Percentiles rank a stretch among this genome's conserved stretches.
Evolutionary conservation across 495 filamentous ascomycete species (phyloP).

Genomic region (Aspergillus avenaceus): DNA sequence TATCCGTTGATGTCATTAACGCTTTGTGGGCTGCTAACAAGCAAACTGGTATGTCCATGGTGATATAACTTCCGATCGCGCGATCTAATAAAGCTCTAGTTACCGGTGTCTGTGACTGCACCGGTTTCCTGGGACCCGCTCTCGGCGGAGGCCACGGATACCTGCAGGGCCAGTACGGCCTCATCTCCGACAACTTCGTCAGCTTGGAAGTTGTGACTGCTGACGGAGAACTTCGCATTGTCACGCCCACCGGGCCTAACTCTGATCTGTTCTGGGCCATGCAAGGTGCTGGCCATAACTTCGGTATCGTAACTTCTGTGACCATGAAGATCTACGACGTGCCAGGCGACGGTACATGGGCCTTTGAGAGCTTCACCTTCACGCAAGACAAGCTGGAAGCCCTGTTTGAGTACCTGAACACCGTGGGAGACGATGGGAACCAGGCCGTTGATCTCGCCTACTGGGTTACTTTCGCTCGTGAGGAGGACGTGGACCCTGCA

Average conservation of each 20-base stretch:
- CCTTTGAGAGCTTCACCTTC: conserved; percentile 5
- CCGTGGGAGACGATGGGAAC: background rate
- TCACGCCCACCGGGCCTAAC: conserved; percentile 1
- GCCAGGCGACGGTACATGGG: conserved; percentile 4
- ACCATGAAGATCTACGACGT: conserved; percentile 17
- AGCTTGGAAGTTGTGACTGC: conserved; percentile 12
- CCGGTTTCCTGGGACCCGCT: conserved; percentile 12
- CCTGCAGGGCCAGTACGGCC: conserved; percentile 13
- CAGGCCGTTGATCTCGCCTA: conserved; percentile 7
- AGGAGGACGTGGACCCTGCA: background rate
- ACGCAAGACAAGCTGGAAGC: conserved; percentile 5
- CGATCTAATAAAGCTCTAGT: background rate
- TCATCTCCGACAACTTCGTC: conserved; percentile 14
- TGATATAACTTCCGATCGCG: background rate
- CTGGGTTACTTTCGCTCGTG: conserved; percentile 3
- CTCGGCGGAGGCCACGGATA: conserved; percentile 17
- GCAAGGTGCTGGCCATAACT: conserved; percentile 19
- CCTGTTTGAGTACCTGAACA: conserved; percentile 6
- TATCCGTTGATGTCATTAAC: conserved; percentile 4
- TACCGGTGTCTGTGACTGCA: conserved; percentile 16
- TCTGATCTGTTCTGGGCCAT: conserved; percentile 17
- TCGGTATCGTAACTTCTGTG: conserved; percentile 18
- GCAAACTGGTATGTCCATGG: conserved; percentile 5
- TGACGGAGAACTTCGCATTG: conserved; percentile 5
- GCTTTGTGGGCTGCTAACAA: conserved; percentile 11